A percentile compares a stretch with the other conserved stretches of the same genome.
These are phyloP conservation scores for Tolypocladium paradoxum DNA, from an alignment of 2,329 filamentous ascomycete genomes.

Conservation along the genomic window DNA sequence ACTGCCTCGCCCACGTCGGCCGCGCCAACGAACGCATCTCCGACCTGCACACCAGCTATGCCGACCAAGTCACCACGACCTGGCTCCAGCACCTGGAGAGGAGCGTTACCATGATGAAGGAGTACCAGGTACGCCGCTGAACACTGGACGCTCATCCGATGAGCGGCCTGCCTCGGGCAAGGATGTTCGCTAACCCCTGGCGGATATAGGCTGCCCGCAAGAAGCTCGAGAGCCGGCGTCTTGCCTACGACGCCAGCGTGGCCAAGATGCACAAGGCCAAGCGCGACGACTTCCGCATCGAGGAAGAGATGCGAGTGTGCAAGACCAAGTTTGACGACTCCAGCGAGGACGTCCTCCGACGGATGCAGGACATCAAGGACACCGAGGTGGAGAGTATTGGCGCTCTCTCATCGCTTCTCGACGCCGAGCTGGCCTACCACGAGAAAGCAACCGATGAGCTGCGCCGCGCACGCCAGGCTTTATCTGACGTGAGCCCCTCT, in stretches of 20 bases:
- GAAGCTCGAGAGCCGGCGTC: constrained; percentile 81
- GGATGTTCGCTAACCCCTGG: background rate
- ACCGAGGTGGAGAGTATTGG: constrained; percentile 72
- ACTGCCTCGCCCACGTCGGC: constrained; percentile 68
- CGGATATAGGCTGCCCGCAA: constrained; percentile 57
- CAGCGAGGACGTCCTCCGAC: constrained; percentile 78
- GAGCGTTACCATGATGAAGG: constrained; percentile 89
- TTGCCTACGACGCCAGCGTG: constrained; percentile 84
- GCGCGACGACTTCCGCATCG: constrained; percentile 83
- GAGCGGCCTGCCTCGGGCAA: no score
- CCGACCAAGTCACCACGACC: constrained; percentile 62
- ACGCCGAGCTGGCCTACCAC: constrained; percentile 83
- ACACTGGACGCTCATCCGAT: no score
- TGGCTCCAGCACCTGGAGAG: constrained; percentile 92
- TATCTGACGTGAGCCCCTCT: constrained; percentile 20
- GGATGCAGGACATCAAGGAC: constrained; percentile 96
- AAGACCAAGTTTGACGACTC: constrained; percentile 96
- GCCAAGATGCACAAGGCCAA: constrained; percentile 89
- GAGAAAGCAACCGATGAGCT: constrained; percentile 84
- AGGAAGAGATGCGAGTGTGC: constrained; percentile 82
- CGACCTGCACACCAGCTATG: constrained; percentile 74
- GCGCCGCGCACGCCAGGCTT: constrained; percentile 37
- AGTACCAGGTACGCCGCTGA: constrained; percentile 65
- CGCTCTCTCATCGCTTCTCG: constrained; percentile 72
- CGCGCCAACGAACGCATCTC: constrained; percentile 82